Base-by-base conservation (phyloP, 805 yeast genomes). In the Lipomyces mesembrius region DNA sequence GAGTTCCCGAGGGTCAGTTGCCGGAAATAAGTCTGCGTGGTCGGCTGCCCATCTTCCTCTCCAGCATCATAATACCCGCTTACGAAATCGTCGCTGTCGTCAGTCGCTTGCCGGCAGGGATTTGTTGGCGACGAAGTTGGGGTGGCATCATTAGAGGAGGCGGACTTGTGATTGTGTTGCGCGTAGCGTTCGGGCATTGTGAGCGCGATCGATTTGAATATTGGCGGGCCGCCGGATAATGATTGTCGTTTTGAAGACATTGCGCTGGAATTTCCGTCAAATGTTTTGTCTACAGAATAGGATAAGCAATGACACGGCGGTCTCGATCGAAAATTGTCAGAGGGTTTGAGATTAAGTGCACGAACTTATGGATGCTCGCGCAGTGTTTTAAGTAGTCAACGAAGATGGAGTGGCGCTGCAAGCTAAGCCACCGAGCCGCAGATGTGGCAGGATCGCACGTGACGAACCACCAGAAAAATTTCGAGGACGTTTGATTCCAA, bases 171-270 rank as follows among this genome's bases (percentile, higher is more conserved):
- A 3, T 46, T 37, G 52, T 59, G 64, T 14, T 37, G 53, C 22
- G 68, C 69, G 53, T 65, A 65, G 17, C 61, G 64, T 14, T 67
- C 71, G n/a, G 69, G 65, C 63, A 51, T 52, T n/a, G 57, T 62
- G 25, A 35, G 49, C 3, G 69, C 56, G 11, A 67, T 64, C 20
- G 71, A 65, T 43, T 64, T 62, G 46, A 67, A 67, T 66, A 63
- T 61, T 8, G 67, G 68, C 32, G 57, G 57, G 49, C 49, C 20
- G 22, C 49, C 22, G 20, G 49, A 43, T 43, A n/a, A 3, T 17
- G 49, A 43, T 43, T 43, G 49, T n/a, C 20, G 49, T n/a, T 6
- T 7, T 17, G 49, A 7, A 35, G 39, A 14, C 49, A 43, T 43
- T 43, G 20, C 39, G 39, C 39, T 35, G 39, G 2, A 35, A 2